These are phyloP conservation scores for Balamuthia mandrillaris DNA, from an alignment of 208 protist species.

Conservation along the genomic window DNA sequence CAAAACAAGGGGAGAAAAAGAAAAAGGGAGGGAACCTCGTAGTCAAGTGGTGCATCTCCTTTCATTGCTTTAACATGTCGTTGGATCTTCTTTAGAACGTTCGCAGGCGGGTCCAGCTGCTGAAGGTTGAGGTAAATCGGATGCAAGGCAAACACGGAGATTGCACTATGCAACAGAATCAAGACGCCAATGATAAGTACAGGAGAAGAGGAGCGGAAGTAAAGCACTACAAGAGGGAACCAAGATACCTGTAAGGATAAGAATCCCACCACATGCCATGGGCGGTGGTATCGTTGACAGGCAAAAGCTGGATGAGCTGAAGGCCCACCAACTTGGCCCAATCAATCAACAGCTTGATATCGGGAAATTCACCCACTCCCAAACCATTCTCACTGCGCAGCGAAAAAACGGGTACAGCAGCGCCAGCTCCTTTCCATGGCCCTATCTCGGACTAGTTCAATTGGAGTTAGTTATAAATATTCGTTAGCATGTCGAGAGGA, in stretches of 20 bases:
- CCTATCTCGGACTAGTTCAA: not conserved
- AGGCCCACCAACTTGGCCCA: conserved; percentile 52
- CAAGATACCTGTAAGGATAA: conserved; percentile 67
- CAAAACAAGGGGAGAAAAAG: too few relatives aligned
- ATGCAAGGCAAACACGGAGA: conserved; percentile 74
- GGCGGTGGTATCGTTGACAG: conserved; percentile 73
- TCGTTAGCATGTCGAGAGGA: not conserved
- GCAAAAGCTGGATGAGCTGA: conserved; percentile 69
- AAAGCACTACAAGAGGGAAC: not conserved
- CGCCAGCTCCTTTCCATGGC: conserved; percentile 38
- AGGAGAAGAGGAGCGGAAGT: not conserved
- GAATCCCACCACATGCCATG: conserved; percentile 63
- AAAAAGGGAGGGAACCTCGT: too few relatives aligned
- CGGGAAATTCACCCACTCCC: conserved; percentile 77
- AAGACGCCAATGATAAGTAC: not conserved
- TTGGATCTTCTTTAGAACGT: too few relatives aligned
- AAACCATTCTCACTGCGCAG: conserved; percentile 58
- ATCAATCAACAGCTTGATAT: conserved; percentile 59
- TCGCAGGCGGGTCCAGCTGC: too few relatives aligned
- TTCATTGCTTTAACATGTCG: too few relatives aligned
- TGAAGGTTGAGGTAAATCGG: conserved; percentile 72
- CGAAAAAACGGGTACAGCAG: conserved; percentile 74
- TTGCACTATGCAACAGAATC: not conserved
- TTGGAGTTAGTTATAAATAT: not conserved
- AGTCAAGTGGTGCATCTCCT: too few relatives aligned